phyloP scores from a whole-genome alignment of 2,329 filamentous ascomycete genomes.

The Cladosporium sp. region DNA sequence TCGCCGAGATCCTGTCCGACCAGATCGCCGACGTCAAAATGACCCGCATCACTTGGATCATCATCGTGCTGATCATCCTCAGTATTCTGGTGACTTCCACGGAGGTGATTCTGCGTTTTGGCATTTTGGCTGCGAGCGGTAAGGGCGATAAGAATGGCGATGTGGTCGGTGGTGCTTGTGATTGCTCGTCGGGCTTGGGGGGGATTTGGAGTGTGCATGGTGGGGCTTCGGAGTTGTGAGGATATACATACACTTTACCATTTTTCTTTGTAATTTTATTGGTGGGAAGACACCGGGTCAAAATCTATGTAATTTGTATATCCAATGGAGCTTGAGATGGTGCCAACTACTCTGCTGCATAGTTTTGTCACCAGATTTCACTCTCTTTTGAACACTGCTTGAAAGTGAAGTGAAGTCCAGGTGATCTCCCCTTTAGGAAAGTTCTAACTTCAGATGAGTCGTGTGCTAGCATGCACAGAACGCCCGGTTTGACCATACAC shows the following conservation, averaged over 20 bases:
- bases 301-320: too few relatives aligned
- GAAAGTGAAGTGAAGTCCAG: too few relatives aligned
- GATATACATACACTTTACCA: neutral
- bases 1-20: constrained; percentile 91
- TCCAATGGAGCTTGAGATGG: too few relatives aligned
- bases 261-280: too few relatives aligned
- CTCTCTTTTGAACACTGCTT: too few relatives aligned
- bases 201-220: constrained; percentile 1
- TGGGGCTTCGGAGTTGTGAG: constrained; percentile 1
- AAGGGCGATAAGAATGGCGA: neutral
- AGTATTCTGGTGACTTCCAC: constrained; percentile 87
- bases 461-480: too few relatives aligned
- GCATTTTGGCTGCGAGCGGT: constrained; percentile 51
- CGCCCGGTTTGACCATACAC: too few relatives aligned
- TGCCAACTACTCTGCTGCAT: too few relatives aligned
- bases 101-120: constrained; percentile 84
- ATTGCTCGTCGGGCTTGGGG: constrained; percentile 7
- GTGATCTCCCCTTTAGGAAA: too few relatives aligned
- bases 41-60: constrained; percentile 95
- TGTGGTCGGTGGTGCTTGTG: neutral
- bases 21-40: constrained; percentile 92
- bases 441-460: too few relatives aligned
- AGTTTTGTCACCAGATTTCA: too few relatives aligned
- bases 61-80: constrained; percentile 88
- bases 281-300: too few relatives aligned